Evolutionary conservation across 257 asterid genomes (phyloP).

Genomic region (Solanum lycopersicoides): DNA sequence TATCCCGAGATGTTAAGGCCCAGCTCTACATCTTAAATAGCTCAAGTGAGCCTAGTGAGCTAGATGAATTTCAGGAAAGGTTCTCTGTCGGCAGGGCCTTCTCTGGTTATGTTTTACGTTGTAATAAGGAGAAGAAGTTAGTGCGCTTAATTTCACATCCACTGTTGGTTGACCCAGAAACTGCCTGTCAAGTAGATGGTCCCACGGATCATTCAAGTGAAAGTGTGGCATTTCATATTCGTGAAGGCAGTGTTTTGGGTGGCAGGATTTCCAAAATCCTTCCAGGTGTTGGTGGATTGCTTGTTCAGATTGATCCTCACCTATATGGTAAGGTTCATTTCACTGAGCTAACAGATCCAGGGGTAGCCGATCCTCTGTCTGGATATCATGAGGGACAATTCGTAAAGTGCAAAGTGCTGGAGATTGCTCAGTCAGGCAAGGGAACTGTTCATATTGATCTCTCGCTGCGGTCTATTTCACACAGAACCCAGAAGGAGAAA

Average conservation of each 20-base stretch:
- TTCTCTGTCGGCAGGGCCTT: slow-evolving; percentile 59
- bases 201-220: slow-evolving; percentile 10
- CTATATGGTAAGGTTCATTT: slow-evolving; percentile 86
- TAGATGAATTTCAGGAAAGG: slow-evolving; percentile 56
- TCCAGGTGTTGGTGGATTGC: slow-evolving; percentile 82
- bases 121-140: slow-evolving; percentile 64
- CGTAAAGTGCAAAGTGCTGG: slow-evolving; percentile 80
- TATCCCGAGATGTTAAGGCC: slow-evolving; percentile 72
- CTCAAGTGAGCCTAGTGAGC: slow-evolving; percentile 72
- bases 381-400: slow-evolving; percentile 71
- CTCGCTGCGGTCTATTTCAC: slow-evolving; percentile 45
- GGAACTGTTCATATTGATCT: slow-evolving; percentile 74
- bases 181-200: slow-evolving; percentile 4
- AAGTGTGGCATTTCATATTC: slow-evolving; percentile 27
- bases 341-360: slow-evolving; percentile 58
- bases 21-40: slow-evolving; percentile 67
- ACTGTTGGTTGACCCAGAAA: slow-evolving; percentile 15
- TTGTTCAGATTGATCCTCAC: slow-evolving; percentile 62
- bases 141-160: slow-evolving; percentile 51
- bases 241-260: slow-evolving; percentile 57
- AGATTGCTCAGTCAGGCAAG: slow-evolving; percentile 27
- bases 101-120: slow-evolving; percentile 42
- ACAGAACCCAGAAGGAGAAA: slow-evolving; percentile 12
- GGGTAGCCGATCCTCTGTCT: slow-evolving; percentile 65
- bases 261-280: slow-evolving; percentile 82